These are phyloP conservation scores for Bonia amplexicaulis DNA, from an alignment of 176 grass and related monocot species.

Conservation along the genomic window DNA sequence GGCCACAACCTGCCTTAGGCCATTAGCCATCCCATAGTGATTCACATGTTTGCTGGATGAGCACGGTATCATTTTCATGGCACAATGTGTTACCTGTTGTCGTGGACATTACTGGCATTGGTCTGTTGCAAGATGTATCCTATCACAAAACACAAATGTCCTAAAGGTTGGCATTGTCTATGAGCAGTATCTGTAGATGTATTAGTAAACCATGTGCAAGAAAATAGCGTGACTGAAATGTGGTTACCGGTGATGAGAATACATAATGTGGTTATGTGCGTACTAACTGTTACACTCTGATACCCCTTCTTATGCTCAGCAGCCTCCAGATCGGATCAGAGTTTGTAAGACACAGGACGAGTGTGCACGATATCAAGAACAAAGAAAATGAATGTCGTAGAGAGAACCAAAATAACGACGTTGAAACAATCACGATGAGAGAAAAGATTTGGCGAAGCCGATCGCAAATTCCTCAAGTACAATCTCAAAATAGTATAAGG, in stretches of 20 bases:
- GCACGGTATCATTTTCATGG: background rate
- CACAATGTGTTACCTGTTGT: background rate
- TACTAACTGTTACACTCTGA: background rate
- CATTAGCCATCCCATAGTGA: background rate
- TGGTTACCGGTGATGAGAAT: background rate
- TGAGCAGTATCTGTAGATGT: background rate
- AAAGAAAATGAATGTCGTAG: no score
- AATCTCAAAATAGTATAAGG: no score
- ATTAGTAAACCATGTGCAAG: background rate
- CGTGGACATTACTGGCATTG: slow-evolving; percentile 3
- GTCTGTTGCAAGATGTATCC: background rate
- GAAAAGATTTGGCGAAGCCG: no score
- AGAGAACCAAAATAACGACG: no score
- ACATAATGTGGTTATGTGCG: background rate
- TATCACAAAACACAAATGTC: background rate
- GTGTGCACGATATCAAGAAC: no score
- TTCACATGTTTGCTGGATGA: background rate
- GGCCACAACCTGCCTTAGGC: background rate
- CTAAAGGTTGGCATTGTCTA: background rate
- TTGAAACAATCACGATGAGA: no score
- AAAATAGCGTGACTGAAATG: background rate
- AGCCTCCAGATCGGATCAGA: no score
- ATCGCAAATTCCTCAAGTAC: no score
- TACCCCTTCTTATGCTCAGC: no score
- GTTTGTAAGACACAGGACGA: no score